Conservation (phyloP, 768 basidiomycete species). For the Galerina sulciceps region DNA sequence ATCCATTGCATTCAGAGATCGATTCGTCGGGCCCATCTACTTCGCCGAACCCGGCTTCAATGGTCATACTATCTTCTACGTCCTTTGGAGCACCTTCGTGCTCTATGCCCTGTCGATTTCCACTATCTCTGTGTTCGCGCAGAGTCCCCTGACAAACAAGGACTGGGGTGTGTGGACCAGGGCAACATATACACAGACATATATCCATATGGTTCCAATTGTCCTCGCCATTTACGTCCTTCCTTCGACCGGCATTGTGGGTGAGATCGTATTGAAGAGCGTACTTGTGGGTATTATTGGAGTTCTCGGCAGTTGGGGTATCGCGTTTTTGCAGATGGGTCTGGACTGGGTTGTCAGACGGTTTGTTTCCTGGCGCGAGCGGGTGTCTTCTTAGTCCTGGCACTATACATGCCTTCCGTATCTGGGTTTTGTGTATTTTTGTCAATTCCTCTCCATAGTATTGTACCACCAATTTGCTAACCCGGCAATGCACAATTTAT, state of each 20-base stretch:
- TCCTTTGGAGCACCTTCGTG: constrained; percentile 4
- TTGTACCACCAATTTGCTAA: no score
- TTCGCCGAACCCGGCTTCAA: not conserved
- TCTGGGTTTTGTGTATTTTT: no score
- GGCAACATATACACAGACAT: constrained; percentile 2
- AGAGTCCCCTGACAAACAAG: not conserved
- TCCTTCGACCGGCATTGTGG: not conserved
- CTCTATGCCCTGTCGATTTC: not conserved
- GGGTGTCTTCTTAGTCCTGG: no score
- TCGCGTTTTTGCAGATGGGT: not conserved
- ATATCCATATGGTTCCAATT: constrained; percentile 4
- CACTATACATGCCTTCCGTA: no score
- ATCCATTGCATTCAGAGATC: not conserved
- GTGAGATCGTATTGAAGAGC: not conserved
- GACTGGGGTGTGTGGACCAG: constrained; percentile 5
- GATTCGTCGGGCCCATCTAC: not conserved
- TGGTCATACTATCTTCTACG: not conserved
- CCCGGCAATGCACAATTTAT: no score
- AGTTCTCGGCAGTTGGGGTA: not conserved
- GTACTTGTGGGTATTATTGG: not conserved
- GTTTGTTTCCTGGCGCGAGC: not conserved
- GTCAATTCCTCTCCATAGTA: no score
- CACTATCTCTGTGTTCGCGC: not conserved
- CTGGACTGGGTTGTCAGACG: no score
- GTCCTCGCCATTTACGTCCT: not conserved